Conservation (phyloP, 139 green algal genomes). For the Tetraselmis striata region DNA sequence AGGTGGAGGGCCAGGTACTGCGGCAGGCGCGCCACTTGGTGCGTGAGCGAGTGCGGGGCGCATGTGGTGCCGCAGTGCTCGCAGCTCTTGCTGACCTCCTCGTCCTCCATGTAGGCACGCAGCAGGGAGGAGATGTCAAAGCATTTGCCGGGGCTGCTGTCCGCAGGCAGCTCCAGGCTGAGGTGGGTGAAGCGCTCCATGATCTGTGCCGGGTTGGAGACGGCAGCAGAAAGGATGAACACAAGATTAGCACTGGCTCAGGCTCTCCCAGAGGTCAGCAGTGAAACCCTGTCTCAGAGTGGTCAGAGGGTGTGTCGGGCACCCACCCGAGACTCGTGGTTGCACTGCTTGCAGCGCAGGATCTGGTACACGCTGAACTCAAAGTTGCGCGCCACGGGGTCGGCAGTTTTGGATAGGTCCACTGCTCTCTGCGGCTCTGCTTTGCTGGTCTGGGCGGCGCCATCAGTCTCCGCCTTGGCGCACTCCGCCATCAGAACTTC, state of each 20-base stretch:
- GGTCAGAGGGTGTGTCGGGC: too few relatives aligned
- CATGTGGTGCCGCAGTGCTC: slow-evolving; percentile 38
- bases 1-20: slow-evolving; percentile 62
- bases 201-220: slow-evolving; percentile 20
- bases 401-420: slow-evolving; percentile 20
- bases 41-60: slow-evolving; percentile 29
- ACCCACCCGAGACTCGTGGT: slow-evolving; percentile 27
- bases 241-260: too few relatives aligned
- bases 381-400: slow-evolving; percentile 40
- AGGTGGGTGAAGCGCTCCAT: slow-evolving; percentile 55
- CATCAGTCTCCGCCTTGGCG: not conserved
- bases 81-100: slow-evolving; percentile 53
- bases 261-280: too few relatives aligned
- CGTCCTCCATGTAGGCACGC: slow-evolving; percentile 19
- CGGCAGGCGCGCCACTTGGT: slow-evolving; percentile 46
- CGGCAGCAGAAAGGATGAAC: too few relatives aligned
- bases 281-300: too few relatives aligned
- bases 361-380: slow-evolving; percentile 14
- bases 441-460: not conserved
- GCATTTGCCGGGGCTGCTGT: not conserved
- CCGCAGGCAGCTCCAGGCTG: slow-evolving; percentile 43
- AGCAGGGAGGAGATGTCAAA: not conserved
- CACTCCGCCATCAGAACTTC: not conserved
- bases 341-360: slow-evolving; percentile 19
- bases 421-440: slow-evolving; percentile 6